phyloP scores from a whole-genome alignment of 176 grass and related monocot genomes.

The Oropetium thomaeum region DNA sequence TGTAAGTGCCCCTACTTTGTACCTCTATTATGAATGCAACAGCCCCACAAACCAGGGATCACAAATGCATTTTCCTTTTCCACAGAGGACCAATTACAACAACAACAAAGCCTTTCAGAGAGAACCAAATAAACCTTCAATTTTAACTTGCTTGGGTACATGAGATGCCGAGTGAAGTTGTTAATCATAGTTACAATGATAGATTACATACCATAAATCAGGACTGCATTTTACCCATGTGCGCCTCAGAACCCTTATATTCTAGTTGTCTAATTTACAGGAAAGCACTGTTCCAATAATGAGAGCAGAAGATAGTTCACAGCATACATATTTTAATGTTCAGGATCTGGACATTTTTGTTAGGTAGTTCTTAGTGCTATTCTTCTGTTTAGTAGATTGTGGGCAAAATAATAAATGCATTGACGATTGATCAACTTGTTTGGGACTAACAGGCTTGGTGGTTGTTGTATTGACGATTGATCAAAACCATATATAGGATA shows the following conservation, averaged over 20 bases:
- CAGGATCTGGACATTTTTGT: not conserved
- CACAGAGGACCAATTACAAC: not conserved
- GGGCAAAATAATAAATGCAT: not conserved
- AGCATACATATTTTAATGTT: not conserved
- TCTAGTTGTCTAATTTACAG: not conserved
- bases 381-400: not conserved
- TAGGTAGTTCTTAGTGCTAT: not conserved
- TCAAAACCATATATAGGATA: constrained; percentile 14
- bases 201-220: not conserved
- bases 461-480: not conserved
- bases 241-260: not conserved
- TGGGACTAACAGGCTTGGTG: no score
- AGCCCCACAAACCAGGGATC: not conserved
- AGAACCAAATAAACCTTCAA: not conserved
- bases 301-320: not conserved
- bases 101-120: no score
- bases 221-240: not conserved
- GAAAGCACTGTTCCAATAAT: not conserved
- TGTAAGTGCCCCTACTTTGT: no score
- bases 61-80: not conserved
- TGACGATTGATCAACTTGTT: not conserved
- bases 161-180: not conserved
- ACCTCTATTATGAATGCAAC: no score
- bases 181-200: not conserved
- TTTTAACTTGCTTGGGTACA: not conserved